Percentiles rank a stretch among this genome's conserved stretches.
phyloP scores from a whole-genome alignment of 2,329 filamentous ascomycete genomes.

The Colletotrichum melonis region DNA sequence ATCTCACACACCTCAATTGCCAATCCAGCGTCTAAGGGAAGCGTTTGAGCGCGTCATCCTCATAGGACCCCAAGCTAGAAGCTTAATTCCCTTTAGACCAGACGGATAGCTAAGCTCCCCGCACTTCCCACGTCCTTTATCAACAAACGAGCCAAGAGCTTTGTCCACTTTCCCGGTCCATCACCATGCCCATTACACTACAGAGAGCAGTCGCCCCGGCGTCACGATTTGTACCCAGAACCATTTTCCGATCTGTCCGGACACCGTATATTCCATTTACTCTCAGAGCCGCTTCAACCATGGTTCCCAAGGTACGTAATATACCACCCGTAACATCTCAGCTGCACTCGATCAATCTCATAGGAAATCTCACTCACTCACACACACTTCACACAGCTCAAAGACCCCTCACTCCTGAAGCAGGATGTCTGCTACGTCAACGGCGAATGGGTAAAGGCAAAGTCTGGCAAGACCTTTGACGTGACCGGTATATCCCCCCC shows the following conservation, averaged over 20 bases:
- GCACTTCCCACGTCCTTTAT: conserved; percentile 8
- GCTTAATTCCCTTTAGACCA: conserved; percentile 1
- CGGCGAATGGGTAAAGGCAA: conserved; percentile 88
- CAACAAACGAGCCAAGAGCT: conserved; percentile 8
- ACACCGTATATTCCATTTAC: conserved; percentile 29
- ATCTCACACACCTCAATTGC: too few species aligned
- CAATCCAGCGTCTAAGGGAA: neutral
- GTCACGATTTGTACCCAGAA: conserved; percentile 28
- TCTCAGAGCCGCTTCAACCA: conserved; percentile 56
- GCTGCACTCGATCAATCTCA: neutral
- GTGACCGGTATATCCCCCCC: conserved; percentile 69
- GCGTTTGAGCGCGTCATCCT: conserved; percentile 7
- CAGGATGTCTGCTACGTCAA: conserved; percentile 86
- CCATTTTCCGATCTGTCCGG: conserved; percentile 8
- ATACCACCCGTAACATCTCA: neutral
- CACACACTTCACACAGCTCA: conserved; percentile 64
- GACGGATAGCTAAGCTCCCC: conserved; percentile 2
- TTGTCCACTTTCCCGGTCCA: conserved; percentile 2
- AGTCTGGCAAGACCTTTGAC: conserved; percentile 91
- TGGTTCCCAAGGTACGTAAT: conserved; percentile 59
- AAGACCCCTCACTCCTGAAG: conserved; percentile 86
- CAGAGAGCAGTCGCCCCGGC: conserved; percentile 33
- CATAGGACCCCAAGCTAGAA: neutral
- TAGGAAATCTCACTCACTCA: conserved; percentile 12
- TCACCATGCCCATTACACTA: conserved; percentile 31